Evolutionary conservation across 768 basidiomycete genomes (phyloP).

Genomic region (Chalciporus sphaerocephalus): DNA sequence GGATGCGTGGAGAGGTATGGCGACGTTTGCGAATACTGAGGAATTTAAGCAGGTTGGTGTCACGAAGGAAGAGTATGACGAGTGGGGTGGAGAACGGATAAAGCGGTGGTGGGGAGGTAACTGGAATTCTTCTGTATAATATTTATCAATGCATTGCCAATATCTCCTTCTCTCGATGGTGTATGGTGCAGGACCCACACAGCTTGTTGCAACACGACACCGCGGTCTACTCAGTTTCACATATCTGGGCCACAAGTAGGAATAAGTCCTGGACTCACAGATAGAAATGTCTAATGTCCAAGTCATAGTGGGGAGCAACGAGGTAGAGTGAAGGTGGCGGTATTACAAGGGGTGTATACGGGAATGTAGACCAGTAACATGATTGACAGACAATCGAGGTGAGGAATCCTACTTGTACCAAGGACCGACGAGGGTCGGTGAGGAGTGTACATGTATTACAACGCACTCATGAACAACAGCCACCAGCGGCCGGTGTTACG

Average conservation of each 20-base stretch:
- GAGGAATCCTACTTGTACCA: conserved; percentile 1
- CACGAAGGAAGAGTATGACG: conserved; percentile 80
- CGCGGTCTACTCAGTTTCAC: too few species aligned
- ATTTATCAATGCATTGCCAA: too few species aligned
- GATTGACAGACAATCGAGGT: conserved; percentile 5
- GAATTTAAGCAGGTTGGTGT: conserved; percentile 56
- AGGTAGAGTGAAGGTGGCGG: conserved; percentile 7
- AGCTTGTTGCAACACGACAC: too few species aligned
- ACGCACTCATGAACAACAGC: conserved; percentile 49
- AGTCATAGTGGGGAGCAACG: conserved; percentile 4
- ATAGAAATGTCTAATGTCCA: neutral
- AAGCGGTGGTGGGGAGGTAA: conserved; percentile 93
- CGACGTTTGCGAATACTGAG: conserved; percentile 57
- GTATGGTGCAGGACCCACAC: too few species aligned
- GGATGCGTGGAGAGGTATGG: conserved; percentile 95
- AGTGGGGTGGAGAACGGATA: conserved; percentile 82
- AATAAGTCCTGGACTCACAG: too few species aligned
- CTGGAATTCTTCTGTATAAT: conserved; percentile 48
- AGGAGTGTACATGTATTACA: conserved; percentile 4
- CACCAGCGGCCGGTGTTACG: conserved; percentile 36
- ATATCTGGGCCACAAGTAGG: too few species aligned
- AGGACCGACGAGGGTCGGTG: conserved; percentile 1
- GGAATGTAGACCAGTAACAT: conserved; percentile 9
- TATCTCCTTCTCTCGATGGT: too few species aligned
- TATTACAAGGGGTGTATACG: conserved; percentile 19